Percentiles rank a stretch among this genome's conserved stretches.
Evolutionary conservation across 352 stramenopile genomes (phyloP).

Genomic region (Phytophthora agathidicida): DNA sequence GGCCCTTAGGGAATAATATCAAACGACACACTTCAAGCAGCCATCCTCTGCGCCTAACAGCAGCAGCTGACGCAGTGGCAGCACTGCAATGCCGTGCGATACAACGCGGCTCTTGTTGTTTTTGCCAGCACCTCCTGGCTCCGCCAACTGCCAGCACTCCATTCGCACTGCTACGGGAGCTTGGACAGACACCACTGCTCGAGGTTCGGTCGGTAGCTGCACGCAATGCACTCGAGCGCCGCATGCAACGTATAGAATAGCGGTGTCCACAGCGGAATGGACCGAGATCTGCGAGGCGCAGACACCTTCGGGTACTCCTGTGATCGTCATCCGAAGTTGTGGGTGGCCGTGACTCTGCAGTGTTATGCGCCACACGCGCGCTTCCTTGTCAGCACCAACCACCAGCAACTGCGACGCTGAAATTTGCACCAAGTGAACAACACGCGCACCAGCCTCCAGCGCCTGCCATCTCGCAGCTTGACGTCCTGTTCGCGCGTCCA

Average conservation of each 20-base stretch:
- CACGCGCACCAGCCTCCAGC: constrained; percentile 40
- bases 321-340: constrained; percentile 51
- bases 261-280: constrained; percentile 47
- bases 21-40: constrained; percentile 56
- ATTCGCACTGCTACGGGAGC: constrained; percentile 31
- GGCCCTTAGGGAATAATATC: no score
- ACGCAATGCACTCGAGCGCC: constrained; percentile 47
- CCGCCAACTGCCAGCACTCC: constrained; percentile 58
- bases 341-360: constrained; percentile 33
- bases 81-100: constrained; percentile 45
- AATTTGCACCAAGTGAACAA: constrained; percentile 65
- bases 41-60: constrained; percentile 71
- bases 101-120: constrained; percentile 55
- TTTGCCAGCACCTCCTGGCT: constrained; percentile 36
- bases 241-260: constrained; percentile 53
- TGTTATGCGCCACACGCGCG: constrained; percentile 67
- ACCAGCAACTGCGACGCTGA: constrained; percentile 63
- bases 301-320: constrained; percentile 60
- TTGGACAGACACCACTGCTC: constrained; percentile 20
- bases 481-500: constrained; percentile 62
- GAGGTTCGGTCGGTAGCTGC: constrained; percentile 44
- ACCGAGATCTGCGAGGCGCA: constrained; percentile 55
- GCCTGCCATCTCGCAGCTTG: constrained; percentile 62
- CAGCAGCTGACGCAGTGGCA: constrained; percentile 67
- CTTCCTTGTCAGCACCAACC: constrained; percentile 68